phyloP scores from a whole-genome alignment of 2,329 filamentous ascomycete genomes.

The Trichophyton equinum region DNA sequence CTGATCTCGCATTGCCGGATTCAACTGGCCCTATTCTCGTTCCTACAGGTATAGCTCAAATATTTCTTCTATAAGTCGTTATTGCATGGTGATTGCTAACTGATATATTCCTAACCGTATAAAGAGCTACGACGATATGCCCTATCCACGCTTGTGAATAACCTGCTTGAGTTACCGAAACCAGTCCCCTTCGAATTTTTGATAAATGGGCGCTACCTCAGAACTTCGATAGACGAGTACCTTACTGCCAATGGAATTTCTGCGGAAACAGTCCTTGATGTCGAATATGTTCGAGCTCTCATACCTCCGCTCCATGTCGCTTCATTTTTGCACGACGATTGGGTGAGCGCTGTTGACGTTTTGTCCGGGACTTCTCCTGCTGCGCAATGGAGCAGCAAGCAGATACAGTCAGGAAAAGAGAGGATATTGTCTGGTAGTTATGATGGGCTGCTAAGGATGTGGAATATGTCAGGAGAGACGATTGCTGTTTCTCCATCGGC shows the following conservation, averaged over 20 bases:
- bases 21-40: conserved; percentile 46
- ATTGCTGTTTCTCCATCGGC: conserved; percentile 60
- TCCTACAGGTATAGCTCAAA: conserved; percentile 37
- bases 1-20: conserved; percentile 42
- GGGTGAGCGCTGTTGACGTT: conserved; percentile 80
- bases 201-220: conserved; percentile 83
- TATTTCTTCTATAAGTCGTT: conserved; percentile 3
- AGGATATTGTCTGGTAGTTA: conserved; percentile 85
- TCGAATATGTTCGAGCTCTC: conserved; percentile 88
- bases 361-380: conserved; percentile 55
- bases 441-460: conserved; percentile 76
- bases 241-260: conserved; percentile 76
- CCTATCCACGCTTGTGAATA: conserved; percentile 52
- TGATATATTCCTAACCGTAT: conserved; percentile 8
- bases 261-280: conserved; percentile 68
- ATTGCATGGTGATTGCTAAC: conserved; percentile 6
- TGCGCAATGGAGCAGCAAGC: conserved; percentile 42
- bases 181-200: conserved; percentile 67
- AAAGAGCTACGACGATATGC: conserved; percentile 45
- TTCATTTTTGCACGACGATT: conserved; percentile 94
- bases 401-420: conserved; percentile 44
- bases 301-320: conserved; percentile 80
- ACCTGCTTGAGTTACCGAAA: conserved; percentile 44
- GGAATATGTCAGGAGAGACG: conserved; percentile 79
- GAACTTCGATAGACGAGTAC: conserved; percentile 81